A percentile compares a stretch with the other conserved stretches of the same genome.
These are phyloP conservation scores for Botrytis pseudocinerea DNA, from an alignment of 2,329 filamentous ascomycete genomes.

Conservation along the genomic window DNA sequence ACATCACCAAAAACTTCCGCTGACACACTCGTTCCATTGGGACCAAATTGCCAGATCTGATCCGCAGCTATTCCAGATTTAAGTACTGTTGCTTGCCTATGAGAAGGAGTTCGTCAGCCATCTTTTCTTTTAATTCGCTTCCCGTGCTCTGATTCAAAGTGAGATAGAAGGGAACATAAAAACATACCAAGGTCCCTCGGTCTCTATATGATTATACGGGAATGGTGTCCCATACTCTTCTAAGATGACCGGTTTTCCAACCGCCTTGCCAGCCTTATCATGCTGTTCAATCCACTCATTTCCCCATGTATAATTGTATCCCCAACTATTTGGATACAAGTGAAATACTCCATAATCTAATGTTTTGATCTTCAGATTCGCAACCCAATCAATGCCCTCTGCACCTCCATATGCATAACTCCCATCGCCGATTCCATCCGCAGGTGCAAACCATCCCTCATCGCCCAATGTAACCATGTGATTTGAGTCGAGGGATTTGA, in stretches of 20 bases:
- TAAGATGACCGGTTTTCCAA: slow-evolving; percentile 45
- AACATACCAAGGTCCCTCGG: slow-evolving; percentile 29
- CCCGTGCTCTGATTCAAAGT: neutral
- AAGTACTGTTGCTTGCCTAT: slow-evolving; percentile 32
- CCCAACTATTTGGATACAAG: slow-evolving; percentile 51
- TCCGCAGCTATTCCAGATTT: slow-evolving; percentile 34
- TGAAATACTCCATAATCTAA: slow-evolving; percentile 56
- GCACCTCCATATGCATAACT: slow-evolving; percentile 47
- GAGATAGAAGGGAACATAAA: neutral
- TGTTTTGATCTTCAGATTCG: slow-evolving; percentile 49
- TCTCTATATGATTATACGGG: slow-evolving; percentile 32
- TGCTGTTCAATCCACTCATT: slow-evolving; percentile 51
- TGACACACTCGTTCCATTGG: slow-evolving; percentile 28
- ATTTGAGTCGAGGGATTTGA: slow-evolving; percentile 60
- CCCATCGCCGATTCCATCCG: slow-evolving; percentile 43
- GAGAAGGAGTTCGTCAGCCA: neutral
- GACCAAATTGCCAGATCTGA: slow-evolving; percentile 38
- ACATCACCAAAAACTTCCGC: slow-evolving; percentile 30
- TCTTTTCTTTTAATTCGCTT: no score
- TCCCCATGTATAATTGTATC: slow-evolving; percentile 45
- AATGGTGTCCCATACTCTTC: slow-evolving; percentile 44
- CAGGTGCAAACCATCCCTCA: slow-evolving; percentile 56
- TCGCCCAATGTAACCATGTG: slow-evolving; percentile 66
- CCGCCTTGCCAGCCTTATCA: slow-evolving; percentile 42
- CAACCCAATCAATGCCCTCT: slow-evolving; percentile 52